A percentile compares a stretch with the other conserved stretches of the same genome.
Evolutionary conservation across 352 stramenopile genomes (phyloP).

Genomic region (Phytophthora rubi): DNA sequence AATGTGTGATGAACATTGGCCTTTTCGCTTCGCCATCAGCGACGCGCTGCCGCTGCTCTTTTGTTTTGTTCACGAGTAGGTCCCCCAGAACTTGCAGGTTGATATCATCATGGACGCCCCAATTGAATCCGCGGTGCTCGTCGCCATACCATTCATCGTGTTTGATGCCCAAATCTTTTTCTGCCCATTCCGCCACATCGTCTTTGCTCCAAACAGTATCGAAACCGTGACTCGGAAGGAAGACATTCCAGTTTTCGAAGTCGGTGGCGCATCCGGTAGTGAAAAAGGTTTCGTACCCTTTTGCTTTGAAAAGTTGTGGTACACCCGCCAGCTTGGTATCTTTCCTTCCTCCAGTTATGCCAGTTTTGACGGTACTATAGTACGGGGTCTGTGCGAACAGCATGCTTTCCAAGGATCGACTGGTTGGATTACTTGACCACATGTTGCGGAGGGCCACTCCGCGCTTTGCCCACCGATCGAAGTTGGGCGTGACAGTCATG

Average conservation of each 20-base stretch:
- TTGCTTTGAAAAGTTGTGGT: slow-evolving; percentile 55
- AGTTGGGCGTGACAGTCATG: slow-evolving; percentile 53
- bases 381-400: slow-evolving; percentile 59
- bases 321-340: slow-evolving; percentile 44
- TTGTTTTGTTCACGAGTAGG: slow-evolving; percentile 44
- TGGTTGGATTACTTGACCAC: slow-evolving; percentile 65
- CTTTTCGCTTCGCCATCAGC: slow-evolving; percentile 1
- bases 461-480: slow-evolving; percentile 59
- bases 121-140: slow-evolving; percentile 17
- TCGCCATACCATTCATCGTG: not conserved
- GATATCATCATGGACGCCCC: slow-evolving; percentile 56
- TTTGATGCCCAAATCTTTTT: not conserved
- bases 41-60: slow-evolving; percentile 2
- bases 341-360: slow-evolving; percentile 36
- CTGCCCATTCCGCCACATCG: not conserved
- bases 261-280: slow-evolving; percentile 35
- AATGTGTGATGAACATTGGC: slow-evolving; percentile 13
- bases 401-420: slow-evolving; percentile 60
- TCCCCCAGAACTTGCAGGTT: slow-evolving; percentile 47
- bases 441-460: slow-evolving; percentile 65
- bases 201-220: not conserved
- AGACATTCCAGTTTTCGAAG: slow-evolving; percentile 51
- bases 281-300: slow-evolving; percentile 57
- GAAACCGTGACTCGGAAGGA: slow-evolving; percentile 36
- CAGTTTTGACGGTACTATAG: slow-evolving; percentile 41